Evolutionary conservation across 2,329 filamentous ascomycete genomes (phyloP).

Genomic region (Shiraia sp.): DNA sequence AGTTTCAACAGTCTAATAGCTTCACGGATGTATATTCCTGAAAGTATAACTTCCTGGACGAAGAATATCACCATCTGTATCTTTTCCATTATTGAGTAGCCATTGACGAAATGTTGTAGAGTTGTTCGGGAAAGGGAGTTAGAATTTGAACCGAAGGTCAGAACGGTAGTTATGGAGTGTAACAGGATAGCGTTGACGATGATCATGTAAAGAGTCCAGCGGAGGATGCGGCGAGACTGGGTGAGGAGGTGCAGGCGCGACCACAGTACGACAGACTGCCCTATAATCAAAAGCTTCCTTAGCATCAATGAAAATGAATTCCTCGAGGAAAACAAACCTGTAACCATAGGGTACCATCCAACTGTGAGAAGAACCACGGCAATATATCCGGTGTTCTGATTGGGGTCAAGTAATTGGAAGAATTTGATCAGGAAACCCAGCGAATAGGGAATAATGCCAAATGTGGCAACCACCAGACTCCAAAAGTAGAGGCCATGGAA

Average conservation of each 20-base stretch:
- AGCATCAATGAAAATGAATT: constrained; percentile 9
- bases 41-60: constrained; percentile 46
- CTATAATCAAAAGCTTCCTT: constrained; percentile 25
- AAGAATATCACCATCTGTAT: constrained; percentile 51
- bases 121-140: constrained; percentile 27
- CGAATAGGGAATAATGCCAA: constrained; percentile 53
- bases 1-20: constrained; percentile 52
- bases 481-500: constrained; percentile 56
- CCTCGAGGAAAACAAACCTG: constrained; percentile 29
- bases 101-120: constrained; percentile 34
- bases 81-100: constrained; percentile 51
- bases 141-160: constrained; percentile 58
- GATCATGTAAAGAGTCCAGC: constrained; percentile 61
- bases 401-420: constrained; percentile 36
- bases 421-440: constrained; percentile 54
- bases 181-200: constrained; percentile 57
- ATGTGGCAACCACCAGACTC: constrained; percentile 50
- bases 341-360: constrained; percentile 65
- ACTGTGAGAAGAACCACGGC: constrained; percentile 53
- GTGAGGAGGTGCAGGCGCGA: constrained; percentile 65
- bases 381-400: constrained; percentile 32
- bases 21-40: constrained; percentile 57
- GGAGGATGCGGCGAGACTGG: constrained; percentile 54
- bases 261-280: constrained; percentile 65
- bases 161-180: constrained; percentile 58